A percentile compares a stretch with the other conserved stretches of the same genome.
Evolutionary conservation across 352 stramenopile genomes (phyloP).

Genomic region (Phytophthora idaei): DNA sequence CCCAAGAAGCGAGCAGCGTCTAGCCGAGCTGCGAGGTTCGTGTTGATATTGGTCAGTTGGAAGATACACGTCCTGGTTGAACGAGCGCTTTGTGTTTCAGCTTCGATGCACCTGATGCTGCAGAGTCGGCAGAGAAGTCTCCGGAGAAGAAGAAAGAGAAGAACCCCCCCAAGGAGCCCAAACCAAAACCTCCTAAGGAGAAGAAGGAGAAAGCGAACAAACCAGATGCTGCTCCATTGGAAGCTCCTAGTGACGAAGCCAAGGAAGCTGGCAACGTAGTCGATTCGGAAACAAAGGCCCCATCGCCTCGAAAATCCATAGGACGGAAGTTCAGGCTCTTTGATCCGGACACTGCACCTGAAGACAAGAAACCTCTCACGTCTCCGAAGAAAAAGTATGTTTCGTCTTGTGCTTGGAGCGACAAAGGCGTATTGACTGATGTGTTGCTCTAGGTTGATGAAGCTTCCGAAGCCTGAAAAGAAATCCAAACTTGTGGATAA

Average conservation of each 20-base stretch:
- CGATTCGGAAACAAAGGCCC: constrained; percentile 9
- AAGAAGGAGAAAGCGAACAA: constrained; percentile 35
- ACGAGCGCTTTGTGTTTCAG: constrained; percentile 1
- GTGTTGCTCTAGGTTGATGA: constrained; percentile 28
- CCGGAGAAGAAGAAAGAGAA: constrained; percentile 18
- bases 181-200: constrained; percentile 14
- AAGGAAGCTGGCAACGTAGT: constrained; percentile 9
- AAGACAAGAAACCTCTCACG: constrained; percentile 11
- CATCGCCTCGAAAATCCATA: constrained; percentile 27
- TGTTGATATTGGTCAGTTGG: neutral
- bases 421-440: neutral
- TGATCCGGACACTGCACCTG: constrained; percentile 10
- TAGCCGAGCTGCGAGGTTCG: neutral
- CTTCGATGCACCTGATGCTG: constrained; percentile 8
- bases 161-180: constrained; percentile 6
- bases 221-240: constrained; percentile 1
- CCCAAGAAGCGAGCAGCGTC: constrained; percentile 24
- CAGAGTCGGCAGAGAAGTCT: constrained; percentile 7
- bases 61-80: neutral
- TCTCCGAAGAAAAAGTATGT: constrained; percentile 32
- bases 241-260: constrained; percentile 8
- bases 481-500: constrained; percentile 27
- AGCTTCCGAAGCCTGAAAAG: constrained; percentile 33
- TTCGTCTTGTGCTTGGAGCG: neutral
- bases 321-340: constrained; percentile 19